Conservation (phyloP, 305 asterid species). For the Solanum chacoense region DNA sequence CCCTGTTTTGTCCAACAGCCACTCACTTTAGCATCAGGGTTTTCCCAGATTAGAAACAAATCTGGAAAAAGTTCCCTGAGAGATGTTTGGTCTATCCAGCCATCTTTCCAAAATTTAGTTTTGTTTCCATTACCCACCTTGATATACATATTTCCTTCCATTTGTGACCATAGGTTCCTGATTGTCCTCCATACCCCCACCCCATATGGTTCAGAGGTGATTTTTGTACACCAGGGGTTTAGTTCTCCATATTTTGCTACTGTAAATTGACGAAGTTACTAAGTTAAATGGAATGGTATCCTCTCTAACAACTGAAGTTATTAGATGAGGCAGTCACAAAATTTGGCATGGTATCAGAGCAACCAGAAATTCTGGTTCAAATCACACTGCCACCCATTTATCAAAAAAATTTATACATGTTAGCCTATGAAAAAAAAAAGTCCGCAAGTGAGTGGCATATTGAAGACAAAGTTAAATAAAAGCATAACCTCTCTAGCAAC, state of each 20-base stretch:
- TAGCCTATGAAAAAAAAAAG: background rate
- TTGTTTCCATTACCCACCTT: background rate
- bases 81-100: background rate
- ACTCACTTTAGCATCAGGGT: background rate
- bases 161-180: background rate
- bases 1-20: background rate
- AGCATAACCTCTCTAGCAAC: background rate
- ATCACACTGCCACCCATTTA: background rate
- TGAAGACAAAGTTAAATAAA: background rate
- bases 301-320: background rate
- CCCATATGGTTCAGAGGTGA: background rate
- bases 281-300: background rate
- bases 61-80: background rate
- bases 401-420: background rate
- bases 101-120: background rate
- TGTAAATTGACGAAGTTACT: background rate
- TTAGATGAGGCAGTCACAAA: background rate
- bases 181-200: background rate
- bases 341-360: background rate
- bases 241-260: background rate
- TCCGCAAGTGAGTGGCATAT: background rate
- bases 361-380: background rate
- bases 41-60: background rate
- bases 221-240: background rate
- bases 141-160: background rate